phyloP scores from a whole-genome alignment of 2,329 filamentous ascomycete genomes.

The Plenodomus tracheiphilus region DNA sequence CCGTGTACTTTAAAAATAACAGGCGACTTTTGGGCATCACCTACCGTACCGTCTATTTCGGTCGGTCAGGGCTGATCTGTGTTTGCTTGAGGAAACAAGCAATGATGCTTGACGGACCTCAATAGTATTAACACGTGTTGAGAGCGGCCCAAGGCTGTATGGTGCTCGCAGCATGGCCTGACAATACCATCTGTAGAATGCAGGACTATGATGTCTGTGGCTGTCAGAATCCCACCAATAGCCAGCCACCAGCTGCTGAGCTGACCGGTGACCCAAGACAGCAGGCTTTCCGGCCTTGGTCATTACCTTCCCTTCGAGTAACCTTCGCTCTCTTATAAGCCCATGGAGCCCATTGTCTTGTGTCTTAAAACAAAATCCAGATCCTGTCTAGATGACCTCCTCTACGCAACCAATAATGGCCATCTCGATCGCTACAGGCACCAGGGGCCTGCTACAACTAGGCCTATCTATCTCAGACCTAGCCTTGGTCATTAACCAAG shows the following conservation, averaged over 20 bases:
- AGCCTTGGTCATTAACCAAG: background rate
- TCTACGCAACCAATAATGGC: background rate
- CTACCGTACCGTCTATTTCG: too few species aligned
- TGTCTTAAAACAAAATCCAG: background rate
- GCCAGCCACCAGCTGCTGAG: background rate
- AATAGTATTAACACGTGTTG: too few species aligned
- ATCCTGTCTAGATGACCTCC: background rate
- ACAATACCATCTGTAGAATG: too few species aligned
- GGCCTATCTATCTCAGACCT: background rate
- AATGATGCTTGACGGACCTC: too few species aligned
- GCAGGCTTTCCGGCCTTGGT: background rate
- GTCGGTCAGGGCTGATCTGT: too few species aligned
- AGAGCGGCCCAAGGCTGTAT: too few species aligned
- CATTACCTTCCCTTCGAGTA: background rate
- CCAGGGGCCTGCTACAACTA: background rate
- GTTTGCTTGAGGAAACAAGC: too few species aligned
- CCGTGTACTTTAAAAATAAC: too few species aligned
- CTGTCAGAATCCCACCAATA: background rate
- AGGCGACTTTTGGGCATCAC: too few species aligned
- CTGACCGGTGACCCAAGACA: background rate
- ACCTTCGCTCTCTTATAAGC: background rate
- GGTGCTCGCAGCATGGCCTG: too few species aligned
- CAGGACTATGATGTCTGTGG: too few species aligned
- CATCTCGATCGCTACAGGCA: background rate
- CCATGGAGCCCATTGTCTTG: background rate